These are phyloP conservation scores for Trichosporon ovoides DNA, from an alignment of 1,284 basidiomycete species.

Conservation along the genomic window DNA sequence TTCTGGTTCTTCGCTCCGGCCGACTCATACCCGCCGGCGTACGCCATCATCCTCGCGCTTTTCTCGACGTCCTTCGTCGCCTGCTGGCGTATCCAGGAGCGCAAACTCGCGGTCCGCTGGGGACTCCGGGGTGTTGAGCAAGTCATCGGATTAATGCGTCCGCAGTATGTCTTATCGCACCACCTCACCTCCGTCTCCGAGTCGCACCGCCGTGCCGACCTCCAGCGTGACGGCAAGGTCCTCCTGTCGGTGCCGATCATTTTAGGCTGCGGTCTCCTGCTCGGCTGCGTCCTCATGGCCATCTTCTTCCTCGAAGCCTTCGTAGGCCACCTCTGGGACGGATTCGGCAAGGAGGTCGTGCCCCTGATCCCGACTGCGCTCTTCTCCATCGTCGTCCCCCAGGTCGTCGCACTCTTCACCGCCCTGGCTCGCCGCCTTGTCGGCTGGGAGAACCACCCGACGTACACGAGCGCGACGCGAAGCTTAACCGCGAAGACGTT, in stretches of 20 bases:
- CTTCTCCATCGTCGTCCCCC: conserved; percentile 76
- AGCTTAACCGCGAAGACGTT: conserved; percentile 90
- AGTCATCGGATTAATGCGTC: conserved; percentile 69
- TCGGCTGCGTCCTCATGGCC: conserved; percentile 65
- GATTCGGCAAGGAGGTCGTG: conserved; percentile 72
- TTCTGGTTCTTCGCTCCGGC: conserved; percentile 51
- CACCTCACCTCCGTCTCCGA: conserved; percentile 41
- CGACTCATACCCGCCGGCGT: conserved; percentile 67
- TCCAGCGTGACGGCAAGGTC: conserved; percentile 60
- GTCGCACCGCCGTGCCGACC: conserved; percentile 23
- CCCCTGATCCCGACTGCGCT: conserved; percentile 77
- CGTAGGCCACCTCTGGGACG: conserved; percentile 75
- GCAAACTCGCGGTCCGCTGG: conserved; percentile 71
- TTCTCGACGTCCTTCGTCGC: conserved; percentile 85
- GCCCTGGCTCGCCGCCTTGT: conserved; percentile 66
- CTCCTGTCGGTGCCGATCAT: conserved; percentile 74
- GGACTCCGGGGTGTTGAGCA: conserved; percentile 63
- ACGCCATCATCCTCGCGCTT: conserved; percentile 63
- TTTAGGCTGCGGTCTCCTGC: conserved; percentile 63
- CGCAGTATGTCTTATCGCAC: conserved; percentile 55
- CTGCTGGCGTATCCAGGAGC: conserved; percentile 78
- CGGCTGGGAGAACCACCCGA: conserved; percentile 84
- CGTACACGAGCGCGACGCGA: conserved; percentile 66
- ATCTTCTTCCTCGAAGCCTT: conserved; percentile 87
- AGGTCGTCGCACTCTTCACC: conserved; percentile 73